Base-by-base conservation (phyloP, 192 early-diverging fungal species). In the Coemansia sp. region DNA sequence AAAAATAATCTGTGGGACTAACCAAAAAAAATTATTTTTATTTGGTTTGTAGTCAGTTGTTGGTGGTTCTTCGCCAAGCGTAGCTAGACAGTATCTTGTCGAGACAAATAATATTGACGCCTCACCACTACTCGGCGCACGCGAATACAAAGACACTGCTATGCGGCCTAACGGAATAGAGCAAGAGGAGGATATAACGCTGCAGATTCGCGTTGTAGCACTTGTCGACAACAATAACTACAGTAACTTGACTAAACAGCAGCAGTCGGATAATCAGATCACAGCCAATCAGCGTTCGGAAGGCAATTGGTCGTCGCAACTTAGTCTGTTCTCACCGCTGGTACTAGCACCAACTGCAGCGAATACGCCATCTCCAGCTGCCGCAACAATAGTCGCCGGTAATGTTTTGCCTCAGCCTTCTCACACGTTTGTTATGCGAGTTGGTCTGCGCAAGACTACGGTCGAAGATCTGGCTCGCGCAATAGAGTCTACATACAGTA, bases 391-490 rank as follows among this genome's bases (percentile, higher is more conserved):
- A 9, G 40, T 38, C 39, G 39, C 64, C 20, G 41, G 29, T 33
- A 40, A 10, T 20, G 22, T 31, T 22, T 43, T 0, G 34, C 20
- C 13, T 13, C 55, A 18, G 57, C 47, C 47, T 3, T 15, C 15
- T 1, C 40, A 36, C 41, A 38, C 22, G 24, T 69, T 27, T 46
- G 52, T 55, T 3, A 55, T 65, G 5, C 24, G 66, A 33, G 49
- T 34, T 5, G 36, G 31, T 2, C 31, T 20, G 5, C 65, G 61
- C 27, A 39, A 22, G 1, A 67, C 67, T 24, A 73, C 68, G 5
- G 57, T 80, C 18, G 78, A 80, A 33, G 78, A 80, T n/a, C 43
- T 80, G 38, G 78, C 73, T 2, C 63, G 61, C 1, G 47, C 65
- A 13, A 75, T 80, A 24, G 78, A 80, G 55, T n/a, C 67, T 2